Base-by-base conservation (phyloP, 306 rosid genomes). In the Cucurbita argyrosperma region DNA sequence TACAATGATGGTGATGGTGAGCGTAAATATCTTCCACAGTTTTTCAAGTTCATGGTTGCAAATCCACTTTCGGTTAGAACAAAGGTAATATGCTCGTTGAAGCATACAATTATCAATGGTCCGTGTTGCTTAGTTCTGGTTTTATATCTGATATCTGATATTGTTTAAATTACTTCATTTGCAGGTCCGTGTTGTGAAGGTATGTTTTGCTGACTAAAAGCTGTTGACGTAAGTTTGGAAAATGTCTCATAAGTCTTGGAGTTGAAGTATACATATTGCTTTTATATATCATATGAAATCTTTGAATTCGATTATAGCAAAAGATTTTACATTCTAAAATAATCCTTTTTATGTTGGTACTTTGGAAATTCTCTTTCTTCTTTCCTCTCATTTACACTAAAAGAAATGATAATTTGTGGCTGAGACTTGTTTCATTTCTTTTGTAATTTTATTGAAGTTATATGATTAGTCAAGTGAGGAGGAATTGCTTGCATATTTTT, bases 161-260 rank as follows among this genome's bases (percentile, higher is more conserved):
- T 54, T 76, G 68, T 76, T 56, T 7, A 5, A 26, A 50, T 37
- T 40, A 12, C 53, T 72, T 61, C 54, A 78, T 85, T 80, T 88
- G 90, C 92, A 94, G 99, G 97, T 94, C 79, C 97, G 97, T 0
- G 90, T 85, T 78, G 89, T 94, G 76, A 91, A 91, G 99, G 96
- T 94, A 94, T 74, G 92, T 87, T 81, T 76, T 51, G 81, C 83
- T 84, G 71, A 77, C 65, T 82, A 43, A 74, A 21, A 47, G 37
- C 21, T 11, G 78, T 72, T 49, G 30, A 73, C 82, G 84, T 87
- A 83, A 85, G 89, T 84, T 80, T 74, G 2, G 26, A 73, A 47
- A 75, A 64, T 15, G 42, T 59, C 66, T 40, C 38, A n/a, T 18
- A 7, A 42, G 19, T 43, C 8, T 43, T 42, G 65, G 19, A 21